Evolutionary conservation across 371 early-diverging fungal genomes (phyloP), one percentile per base, ranked within the genome.

Genomic region (Conidiobolus incongruus): DNA sequence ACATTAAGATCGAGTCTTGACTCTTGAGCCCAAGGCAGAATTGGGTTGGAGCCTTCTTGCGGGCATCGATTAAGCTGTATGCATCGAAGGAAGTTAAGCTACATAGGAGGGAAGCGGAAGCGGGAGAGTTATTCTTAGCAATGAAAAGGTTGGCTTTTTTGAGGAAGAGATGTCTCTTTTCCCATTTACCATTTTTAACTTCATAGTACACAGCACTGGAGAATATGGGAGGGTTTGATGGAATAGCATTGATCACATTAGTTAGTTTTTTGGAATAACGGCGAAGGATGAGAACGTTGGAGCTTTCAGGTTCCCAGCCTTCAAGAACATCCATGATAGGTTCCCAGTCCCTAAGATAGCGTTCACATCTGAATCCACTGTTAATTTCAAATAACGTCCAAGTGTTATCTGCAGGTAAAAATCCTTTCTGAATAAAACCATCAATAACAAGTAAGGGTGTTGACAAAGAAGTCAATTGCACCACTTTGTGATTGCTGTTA

Each of bases 11-110:
- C 43, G 66, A 68, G 45, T 78, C 67, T 48, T 80, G 79, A 0
- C 83, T 81, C 54, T 86, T 76, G 11, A 93, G 59, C 0, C 81
- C 81, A 65, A 93, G 81, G 13, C 75, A 70, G 61, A 62, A 87
- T 12, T 71, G 55, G 16, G 86, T 84, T 0, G 88, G 87, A 7
- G 80, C 62, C 40, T 68, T 70, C 38, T 68, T 65, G 3, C 62
- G 55, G 7, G 66, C 54, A 36, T 64, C 59, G 4, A 66, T 62
- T 28, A 75, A 59, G 11, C 85, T 77, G 54, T 83, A 89, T 2
- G 85, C 81, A 46, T 80, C 82, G 59, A 72, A 81, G 45, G 68
- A 67, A 16, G 65, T 66, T 31, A 93, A 56, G 37, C 63, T 48
- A 49, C 80, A 81, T 11, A 87, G 26, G 10, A 34, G 17, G n/a